phyloP scores from a whole-genome alignment of 2,329 filamentous ascomycete species.

The Ceratocystis colombiana region DNA sequence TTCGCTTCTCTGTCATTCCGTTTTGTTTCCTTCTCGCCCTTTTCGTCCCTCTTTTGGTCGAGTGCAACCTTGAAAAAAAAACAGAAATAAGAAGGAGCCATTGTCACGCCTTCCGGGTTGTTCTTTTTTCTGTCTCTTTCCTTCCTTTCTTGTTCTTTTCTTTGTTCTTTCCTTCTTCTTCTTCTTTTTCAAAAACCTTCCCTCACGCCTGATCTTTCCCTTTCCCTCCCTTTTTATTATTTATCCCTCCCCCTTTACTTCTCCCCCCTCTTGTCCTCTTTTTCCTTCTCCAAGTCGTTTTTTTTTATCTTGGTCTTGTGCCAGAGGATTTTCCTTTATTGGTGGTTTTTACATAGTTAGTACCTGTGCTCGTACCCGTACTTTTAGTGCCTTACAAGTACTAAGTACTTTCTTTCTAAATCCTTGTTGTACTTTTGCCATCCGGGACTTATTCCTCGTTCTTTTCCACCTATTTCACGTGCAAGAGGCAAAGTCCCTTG shows the following conservation, averaged over 20 bases:
- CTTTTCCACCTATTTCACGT: no score
- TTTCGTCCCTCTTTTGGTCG: background rate
- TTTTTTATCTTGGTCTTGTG: no score
- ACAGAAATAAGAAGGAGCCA: slow-evolving; percentile 9
- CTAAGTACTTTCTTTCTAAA: no score
- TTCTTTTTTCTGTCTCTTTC: background rate
- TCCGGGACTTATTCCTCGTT: no score
- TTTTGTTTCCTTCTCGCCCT: background rate
- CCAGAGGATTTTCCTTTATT: no score
- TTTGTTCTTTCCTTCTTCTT: background rate
- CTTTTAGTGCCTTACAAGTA: no score
- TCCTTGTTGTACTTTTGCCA: no score
- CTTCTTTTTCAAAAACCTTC: background rate
- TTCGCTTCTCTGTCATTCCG: background rate
- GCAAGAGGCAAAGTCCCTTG: background rate
- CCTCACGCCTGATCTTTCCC: background rate
- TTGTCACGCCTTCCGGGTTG: slow-evolving; percentile 1
- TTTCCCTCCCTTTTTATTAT: background rate
- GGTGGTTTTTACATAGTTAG: no score
- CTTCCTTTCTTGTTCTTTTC: background rate
- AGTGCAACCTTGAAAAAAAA: slow-evolving; percentile 6
- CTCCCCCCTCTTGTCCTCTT: background rate
- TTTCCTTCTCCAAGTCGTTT: background rate
- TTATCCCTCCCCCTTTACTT: background rate
- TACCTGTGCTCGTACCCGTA: no score